Evolutionary conservation across 225 moss, liverwort and hornwort species (phyloP), one percentile per base, ranked within the genome.

Genomic region (Asterella californica): DNA sequence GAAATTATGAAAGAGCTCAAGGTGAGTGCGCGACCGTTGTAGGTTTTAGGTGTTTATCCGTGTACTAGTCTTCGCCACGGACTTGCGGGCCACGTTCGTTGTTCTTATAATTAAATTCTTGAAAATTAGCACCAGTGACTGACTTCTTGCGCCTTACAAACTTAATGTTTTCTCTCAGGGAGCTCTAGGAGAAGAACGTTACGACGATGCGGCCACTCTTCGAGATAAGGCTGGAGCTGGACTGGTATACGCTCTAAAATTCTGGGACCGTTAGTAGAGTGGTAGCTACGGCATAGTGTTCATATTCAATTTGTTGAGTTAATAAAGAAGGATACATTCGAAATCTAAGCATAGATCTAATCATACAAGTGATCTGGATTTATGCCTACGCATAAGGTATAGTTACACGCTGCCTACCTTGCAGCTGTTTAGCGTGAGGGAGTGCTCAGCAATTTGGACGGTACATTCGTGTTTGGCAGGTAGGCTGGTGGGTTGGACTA

Each of bases 401-500:
- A 72, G 14, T 15, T 48, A 27, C 3, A 10, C 30, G 9, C 25
- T 55, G 2, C 25, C 45, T 4, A 27, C 71, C 21, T 36, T 52
- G 42, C 12, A 22, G 71, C 18, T 48, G 71, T 38, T n/a, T 19
- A 27, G 71, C 46, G 42, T 25, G 14, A 46, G 10, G 48, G 72
- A 22, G 34, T 25, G 37, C 24, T 76, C 22, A 57, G 22, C 36
- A 70, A 8, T 61, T 46, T 29, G 36, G 57, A 33, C 61, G 15
- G 34, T 36, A 63, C 17, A 34, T 74, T 42, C 52, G 60, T 75
- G 32, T 75, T 9, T 74, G 76, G 50, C 85, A 96, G 96, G 94
- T 95, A 30, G 99, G 99, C 72, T 99, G 99, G 99, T 99, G 99
- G 99, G 95, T 90, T 67, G 99, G 99, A 64, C 88, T 99, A 70